Evolutionary conservation across 1,284 basidiomycete species (phyloP), one percentile per base, ranked within the genome.

Genomic region (Ceratobasidium papillatum): DNA sequence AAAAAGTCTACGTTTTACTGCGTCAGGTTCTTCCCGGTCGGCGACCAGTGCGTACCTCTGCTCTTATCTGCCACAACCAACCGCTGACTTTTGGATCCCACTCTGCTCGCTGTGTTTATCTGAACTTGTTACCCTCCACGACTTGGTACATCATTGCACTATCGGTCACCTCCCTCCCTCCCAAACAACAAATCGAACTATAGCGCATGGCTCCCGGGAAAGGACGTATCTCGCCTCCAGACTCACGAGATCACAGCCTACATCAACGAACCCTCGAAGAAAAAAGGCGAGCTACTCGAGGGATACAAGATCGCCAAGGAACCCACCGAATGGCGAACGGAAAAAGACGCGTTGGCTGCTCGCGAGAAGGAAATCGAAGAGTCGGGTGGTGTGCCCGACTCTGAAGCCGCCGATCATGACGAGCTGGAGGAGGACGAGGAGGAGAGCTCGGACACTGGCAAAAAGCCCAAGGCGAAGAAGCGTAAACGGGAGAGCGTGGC

Each of bases 281-380:
- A 89, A 80, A 88, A 86, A 43, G 90, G 88, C 47, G 92, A 95
- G 54, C 89, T 99, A 52, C 83, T 91, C 49, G 82, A 87, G 68
- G 95, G 93, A 17, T 99, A 98, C 84, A 86, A 89, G 78, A 89
- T 93, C 78, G 95, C 96, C 4, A 85, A 91, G 61, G 89, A 97
- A 83, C 96, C 96, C 0, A 83, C 83, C 45, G 85, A 87, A 65
- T 97, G 95, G 94, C 84, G 87, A 74, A 86, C 90, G 74, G 84
- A 84, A 41, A 86, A 87, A 68, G 84, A 81, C 27, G 79, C 82
- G 63, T 47, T 72, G 19, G 69, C 69, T 81, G 82, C 32, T 43
- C 69, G 69, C 49, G 84, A 84, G 25, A 84, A 85, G 51, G 83
- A 84, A 1, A 27, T 41, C 19, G 85, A 84, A 2, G 88, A 90